phyloP scores from a whole-genome alignment of 2,329 filamentous ascomycete species.

The Lomentospora prolificans region DNA sequence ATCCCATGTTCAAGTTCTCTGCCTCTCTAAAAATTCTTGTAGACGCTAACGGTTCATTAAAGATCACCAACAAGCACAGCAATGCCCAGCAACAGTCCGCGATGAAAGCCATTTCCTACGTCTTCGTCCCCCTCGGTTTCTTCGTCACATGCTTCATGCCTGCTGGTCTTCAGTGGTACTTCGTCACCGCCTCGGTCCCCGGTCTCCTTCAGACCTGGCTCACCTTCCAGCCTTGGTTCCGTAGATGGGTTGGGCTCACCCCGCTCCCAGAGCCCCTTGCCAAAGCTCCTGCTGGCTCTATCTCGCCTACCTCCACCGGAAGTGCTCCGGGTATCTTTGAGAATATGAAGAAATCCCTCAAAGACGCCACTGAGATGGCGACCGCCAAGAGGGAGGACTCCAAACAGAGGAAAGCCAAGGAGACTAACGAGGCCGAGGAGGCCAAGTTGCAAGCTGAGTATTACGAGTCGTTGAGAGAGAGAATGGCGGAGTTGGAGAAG shows the following conservation, averaged over 20 bases:
- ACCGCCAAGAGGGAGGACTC: constrained; percentile 21
- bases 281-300: constrained; percentile 1
- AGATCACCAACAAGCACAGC: constrained; percentile 27
- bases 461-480: constrained; percentile 19
- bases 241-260: constrained; percentile 27
- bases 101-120: constrained; percentile 30
- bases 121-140: constrained; percentile 34
- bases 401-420: constrained; percentile 24
- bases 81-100: constrained; percentile 24
- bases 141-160: constrained; percentile 36
- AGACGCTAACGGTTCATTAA: background rate
- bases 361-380: constrained; percentile 24
- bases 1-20: background rate
- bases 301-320: background rate
- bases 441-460: constrained; percentile 18
- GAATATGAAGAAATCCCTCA: constrained; percentile 28
- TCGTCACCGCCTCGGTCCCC: constrained; percentile 26
- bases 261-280: constrained; percentile 18
- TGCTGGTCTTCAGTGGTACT: constrained; percentile 39
- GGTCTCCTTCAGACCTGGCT: constrained; percentile 23
- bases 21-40: background rate
- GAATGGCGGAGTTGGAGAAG: constrained; percentile 27
- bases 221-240: constrained; percentile 29
- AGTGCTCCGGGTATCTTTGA: constrained; percentile 4
- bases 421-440: constrained; percentile 22